These are phyloP conservation scores for Dioszegia hungarica DNA, from an alignment of 768 basidiomycete genomes.

Conservation along the genomic window DNA sequence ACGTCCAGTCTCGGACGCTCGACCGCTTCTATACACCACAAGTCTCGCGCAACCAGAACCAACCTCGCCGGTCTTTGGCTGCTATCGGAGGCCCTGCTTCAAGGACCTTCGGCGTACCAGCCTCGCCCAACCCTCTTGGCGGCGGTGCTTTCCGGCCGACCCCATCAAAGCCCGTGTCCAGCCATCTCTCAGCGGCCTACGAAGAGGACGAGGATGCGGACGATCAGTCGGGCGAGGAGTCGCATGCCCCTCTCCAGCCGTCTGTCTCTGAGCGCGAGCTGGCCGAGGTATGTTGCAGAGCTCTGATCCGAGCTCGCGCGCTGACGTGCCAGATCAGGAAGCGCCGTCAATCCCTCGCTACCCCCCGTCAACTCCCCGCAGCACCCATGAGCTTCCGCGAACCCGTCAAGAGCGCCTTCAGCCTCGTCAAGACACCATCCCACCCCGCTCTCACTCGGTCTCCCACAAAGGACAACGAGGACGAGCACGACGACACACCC, in stretches of 20 bases:
- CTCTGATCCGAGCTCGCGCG: not conserved
- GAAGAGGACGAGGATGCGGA: slow-evolving; percentile 2
- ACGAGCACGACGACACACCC: not conserved
- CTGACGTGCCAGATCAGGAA: slow-evolving; percentile 20
- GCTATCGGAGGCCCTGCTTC: slow-evolving; percentile 31
- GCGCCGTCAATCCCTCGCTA: slow-evolving; percentile 34
- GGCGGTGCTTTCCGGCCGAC: slow-evolving; percentile 5
- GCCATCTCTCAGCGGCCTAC: slow-evolving; percentile 9
- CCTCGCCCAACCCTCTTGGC: slow-evolving; percentile 17
- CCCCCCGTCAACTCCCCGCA: slow-evolving; percentile 37
- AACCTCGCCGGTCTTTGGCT: slow-evolving; percentile 30
- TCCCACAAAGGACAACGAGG: slow-evolving; percentile 2
- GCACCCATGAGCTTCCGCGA: slow-evolving; percentile 35
- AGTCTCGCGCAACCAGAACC: slow-evolving; percentile 10
- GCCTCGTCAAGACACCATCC: slow-evolving; percentile 15
- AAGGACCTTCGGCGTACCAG: slow-evolving; percentile 5
- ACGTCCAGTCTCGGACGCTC: slow-evolving; percentile 2
- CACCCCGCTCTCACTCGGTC: slow-evolving; percentile 24
- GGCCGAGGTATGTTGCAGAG: slow-evolving; percentile 5
- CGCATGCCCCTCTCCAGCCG: not conserved
- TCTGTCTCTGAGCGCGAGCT: slow-evolving; percentile 1
- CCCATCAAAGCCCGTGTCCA: not conserved
- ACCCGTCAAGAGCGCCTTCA: slow-evolving; percentile 16
- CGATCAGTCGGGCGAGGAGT: not conserved
- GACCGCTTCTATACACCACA: slow-evolving; percentile 43